phyloP scores from a whole-genome alignment of 108 stramenopile species.

The Aurantiochytrium sp. region DNA sequence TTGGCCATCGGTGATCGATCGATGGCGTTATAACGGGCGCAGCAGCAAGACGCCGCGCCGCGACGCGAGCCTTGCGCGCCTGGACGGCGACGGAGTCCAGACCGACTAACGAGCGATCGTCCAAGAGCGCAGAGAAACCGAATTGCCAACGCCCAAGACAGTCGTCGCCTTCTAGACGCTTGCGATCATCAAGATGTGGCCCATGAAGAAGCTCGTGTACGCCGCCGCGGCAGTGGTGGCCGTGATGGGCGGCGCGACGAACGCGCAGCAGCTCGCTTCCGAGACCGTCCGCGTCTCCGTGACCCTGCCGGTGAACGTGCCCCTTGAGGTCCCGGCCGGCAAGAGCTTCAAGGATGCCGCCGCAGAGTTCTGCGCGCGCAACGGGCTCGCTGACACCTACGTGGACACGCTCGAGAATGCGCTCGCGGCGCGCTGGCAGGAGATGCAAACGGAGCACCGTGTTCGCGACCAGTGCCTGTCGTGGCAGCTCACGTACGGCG shows the following conservation, averaged over 20 bases:
- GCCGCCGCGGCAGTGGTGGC: not conserved
- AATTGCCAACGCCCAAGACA: too few species aligned
- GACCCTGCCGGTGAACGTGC: slow-evolving; percentile 14
- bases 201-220: not conserved
- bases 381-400: not conserved
- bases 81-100: too few species aligned
- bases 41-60: too few species aligned
- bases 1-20: too few species aligned
- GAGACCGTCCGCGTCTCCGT: slow-evolving; percentile 13
- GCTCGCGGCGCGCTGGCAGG: slow-evolving; percentile 2
- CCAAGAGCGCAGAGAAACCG: too few species aligned
- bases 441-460: not conserved
- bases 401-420: not conserved
- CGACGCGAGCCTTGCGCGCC: too few species aligned
- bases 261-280: not conserved
- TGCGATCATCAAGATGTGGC: too few species aligned
- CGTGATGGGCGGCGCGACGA: not conserved
- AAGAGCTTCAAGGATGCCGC: slow-evolving; percentile 22
- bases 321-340: slow-evolving; percentile 12
- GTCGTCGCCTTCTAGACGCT: too few species aligned
- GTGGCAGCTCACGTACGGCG: not conserved
- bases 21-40: too few species aligned
- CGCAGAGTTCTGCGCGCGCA: not conserved
- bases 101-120: too few species aligned
- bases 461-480: not conserved